These are phyloP conservation scores for Lachancea dasiensis DNA, from an alignment of 805 yeast genomes.

Conservation along the genomic window DNA sequence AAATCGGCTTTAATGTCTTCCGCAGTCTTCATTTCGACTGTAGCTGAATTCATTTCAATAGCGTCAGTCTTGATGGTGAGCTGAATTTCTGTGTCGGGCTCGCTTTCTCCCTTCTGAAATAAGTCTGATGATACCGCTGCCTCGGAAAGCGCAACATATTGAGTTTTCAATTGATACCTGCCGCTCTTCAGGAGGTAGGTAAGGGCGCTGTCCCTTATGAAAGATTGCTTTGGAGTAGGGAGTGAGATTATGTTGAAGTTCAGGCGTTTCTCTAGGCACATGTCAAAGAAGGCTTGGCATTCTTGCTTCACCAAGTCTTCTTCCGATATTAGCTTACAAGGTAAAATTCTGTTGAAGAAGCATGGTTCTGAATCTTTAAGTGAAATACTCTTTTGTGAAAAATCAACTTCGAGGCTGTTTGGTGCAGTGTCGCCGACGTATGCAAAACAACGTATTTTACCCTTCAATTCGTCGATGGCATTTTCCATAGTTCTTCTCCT, in stretches of 20 bases:
- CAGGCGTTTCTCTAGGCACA: slow-evolving; percentile 20
- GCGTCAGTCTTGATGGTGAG: slow-evolving; percentile 21
- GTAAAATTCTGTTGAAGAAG: slow-evolving; percentile 22
- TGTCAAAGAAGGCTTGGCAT: slow-evolving; percentile 24
- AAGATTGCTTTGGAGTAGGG: slow-evolving; percentile 10
- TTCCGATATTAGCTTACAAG: slow-evolving; percentile 17
- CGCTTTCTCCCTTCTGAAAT: slow-evolving; percentile 9
- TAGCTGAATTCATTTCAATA: slow-evolving; percentile 19
- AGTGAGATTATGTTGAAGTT: slow-evolving; percentile 26
- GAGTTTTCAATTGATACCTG: slow-evolving; percentile 13
- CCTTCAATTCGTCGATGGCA: slow-evolving; percentile 38
- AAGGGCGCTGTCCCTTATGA: slow-evolving; percentile 1
- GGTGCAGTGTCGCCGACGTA: slow-evolving; percentile 13
- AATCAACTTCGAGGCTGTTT: slow-evolving; percentile 14
- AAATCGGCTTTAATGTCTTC: slow-evolving; percentile 11
- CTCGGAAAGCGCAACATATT: slow-evolving; percentile 26
- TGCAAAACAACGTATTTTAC: slow-evolving; percentile 31
- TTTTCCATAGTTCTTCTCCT: slow-evolving; percentile 44
- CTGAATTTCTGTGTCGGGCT: slow-evolving; percentile 15
- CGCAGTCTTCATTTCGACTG: slow-evolving; percentile 8
- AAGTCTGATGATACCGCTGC: slow-evolving; percentile 23
- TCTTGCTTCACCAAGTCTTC: slow-evolving; percentile 23
- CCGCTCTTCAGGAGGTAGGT: not conserved
- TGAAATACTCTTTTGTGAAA: slow-evolving; percentile 12
- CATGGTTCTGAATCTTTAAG: slow-evolving; percentile 4